A percentile compares a stretch with the other conserved stretches of the same genome.
Evolutionary conservation across 768 basidiomycete species (phyloP).

Genomic region (Russula brevipes): DNA sequence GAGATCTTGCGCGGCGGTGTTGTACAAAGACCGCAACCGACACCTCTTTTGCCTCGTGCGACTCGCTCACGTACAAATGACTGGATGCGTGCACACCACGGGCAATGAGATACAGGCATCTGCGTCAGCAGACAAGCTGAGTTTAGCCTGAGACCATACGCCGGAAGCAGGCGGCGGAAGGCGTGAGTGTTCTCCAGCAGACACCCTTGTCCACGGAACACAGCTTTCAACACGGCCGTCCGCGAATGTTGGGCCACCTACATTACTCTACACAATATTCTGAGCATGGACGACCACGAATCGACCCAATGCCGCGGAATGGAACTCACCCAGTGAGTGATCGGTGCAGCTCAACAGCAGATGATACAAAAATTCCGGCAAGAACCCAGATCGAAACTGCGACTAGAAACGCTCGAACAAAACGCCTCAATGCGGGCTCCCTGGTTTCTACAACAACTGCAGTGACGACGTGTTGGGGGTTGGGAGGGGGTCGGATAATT

Average conservation of each 20-base stretch:
- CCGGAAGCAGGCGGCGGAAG: conserved; percentile 20
- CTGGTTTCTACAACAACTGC: not conserved
- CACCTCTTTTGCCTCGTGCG: conserved; percentile 23
- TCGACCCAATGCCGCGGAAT: conserved; percentile 23
- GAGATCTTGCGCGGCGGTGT: conserved; percentile 28
- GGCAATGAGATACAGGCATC: conserved; percentile 33
- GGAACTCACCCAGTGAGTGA: conserved; percentile 14
- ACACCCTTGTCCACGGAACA: not conserved
- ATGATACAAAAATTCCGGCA: conserved; percentile 16
- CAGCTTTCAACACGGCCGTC: conserved; percentile 1
- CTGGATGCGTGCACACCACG: conserved; percentile 29
- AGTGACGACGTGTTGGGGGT: not conserved
- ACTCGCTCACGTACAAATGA: conserved; percentile 11
- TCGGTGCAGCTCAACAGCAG: conserved; percentile 3
- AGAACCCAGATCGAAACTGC: conserved; percentile 29
- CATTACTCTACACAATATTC: not conserved
- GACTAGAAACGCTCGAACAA: conserved; percentile 29
- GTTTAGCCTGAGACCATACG: conserved; percentile 27
- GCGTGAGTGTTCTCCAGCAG: conserved; percentile 26
- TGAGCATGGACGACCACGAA: not conserved
- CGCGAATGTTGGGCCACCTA: not conserved
- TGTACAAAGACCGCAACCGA: conserved; percentile 33
- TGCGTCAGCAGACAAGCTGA: conserved; percentile 32
- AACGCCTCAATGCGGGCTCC: conserved; percentile 24
- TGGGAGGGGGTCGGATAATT: not conserved